Evolutionary conservation across 116 monocot species (phyloP), one percentile per base, ranked within the genome.

Genomic region (Papilionanthe hybrid): DNA sequence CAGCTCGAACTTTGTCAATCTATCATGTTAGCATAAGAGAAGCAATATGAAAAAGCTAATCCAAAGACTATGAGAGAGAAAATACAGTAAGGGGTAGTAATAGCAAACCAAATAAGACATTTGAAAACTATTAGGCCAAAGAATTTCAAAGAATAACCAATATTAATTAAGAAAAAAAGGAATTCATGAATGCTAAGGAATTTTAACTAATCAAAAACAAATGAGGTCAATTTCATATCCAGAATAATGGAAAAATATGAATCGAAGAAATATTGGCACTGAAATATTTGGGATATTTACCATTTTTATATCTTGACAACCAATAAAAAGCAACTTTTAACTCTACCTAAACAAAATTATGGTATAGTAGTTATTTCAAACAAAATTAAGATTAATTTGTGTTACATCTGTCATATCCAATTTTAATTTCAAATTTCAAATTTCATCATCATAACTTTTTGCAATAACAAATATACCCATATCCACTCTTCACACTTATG

Each of bases 1-100:
- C 98, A 77, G 93, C 98, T 45, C 95, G 86, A 5, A 86, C 89
- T 81, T 99, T 99, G 82, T 99, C 95, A 78, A 99, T 86, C 95
- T 99, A 89, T 66, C 27, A 80, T 20, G 20, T 22, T 44, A 22
- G 32, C 15, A 43, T 45, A 27, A 73, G 53, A 53, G 53, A 53
- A n/a, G 7, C n/a, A n/a, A 73, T n/a, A 73, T 5, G 20, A 78
- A 23, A 49, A 23, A 79, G 66, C 9, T 27, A 80, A 65, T 11
- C 29, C 79, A 6, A 42, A 44, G 22, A 72, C 19, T 18, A 53
- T 79, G 49, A 72, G 20, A n/a, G 7, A 9, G 29, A 8, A 55
- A 69, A 28, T 53, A 17, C 53, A 37, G 13, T 32, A 69, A 69
- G 1, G 23, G 15, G 32, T 37, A 32, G 53, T 37, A 25, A 66